phyloP scores from a whole-genome alignment of 2,329 filamentous ascomycete species.

The Xylariaceae sp. region DNA sequence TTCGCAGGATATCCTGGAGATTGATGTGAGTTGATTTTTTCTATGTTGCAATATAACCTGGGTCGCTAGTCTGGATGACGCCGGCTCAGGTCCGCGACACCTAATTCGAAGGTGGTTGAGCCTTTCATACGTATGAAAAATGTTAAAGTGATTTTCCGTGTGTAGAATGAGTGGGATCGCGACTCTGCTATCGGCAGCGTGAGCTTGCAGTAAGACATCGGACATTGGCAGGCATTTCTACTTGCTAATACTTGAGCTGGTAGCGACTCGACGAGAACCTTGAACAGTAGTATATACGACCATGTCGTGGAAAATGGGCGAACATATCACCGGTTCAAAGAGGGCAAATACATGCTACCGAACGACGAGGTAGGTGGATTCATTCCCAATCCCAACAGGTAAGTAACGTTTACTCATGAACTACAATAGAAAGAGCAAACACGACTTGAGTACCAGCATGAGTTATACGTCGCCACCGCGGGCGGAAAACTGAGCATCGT shows the following conservation, averaged over 20 bases:
- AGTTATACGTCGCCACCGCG: constrained; percentile 19
- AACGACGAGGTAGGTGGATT: constrained; percentile 21
- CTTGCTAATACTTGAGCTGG: neutral
- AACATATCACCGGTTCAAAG: constrained; percentile 25
- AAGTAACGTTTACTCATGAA: neutral
- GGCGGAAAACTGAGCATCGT: constrained; percentile 22
- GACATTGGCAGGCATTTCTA: neutral
- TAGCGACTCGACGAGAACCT: constrained; percentile 22
- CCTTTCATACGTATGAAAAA: too few relatives aligned
- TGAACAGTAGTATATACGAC: constrained; percentile 21
- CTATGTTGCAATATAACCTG: neutral
- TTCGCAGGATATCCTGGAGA: constrained; percentile 11
- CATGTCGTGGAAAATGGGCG: constrained; percentile 23
- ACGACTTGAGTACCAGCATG: constrained; percentile 25
- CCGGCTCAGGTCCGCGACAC: too few relatives aligned
- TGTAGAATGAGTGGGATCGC: constrained; percentile 19
- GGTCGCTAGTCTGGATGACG: neutral
- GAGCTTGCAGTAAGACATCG: constrained; percentile 18
- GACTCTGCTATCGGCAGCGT: constrained; percentile 23
- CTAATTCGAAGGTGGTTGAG: too few relatives aligned
- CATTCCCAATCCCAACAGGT: neutral
- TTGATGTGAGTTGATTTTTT: constrained; percentile 13
- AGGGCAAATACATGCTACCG: constrained; percentile 25
- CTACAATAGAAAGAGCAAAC: constrained; percentile 18
- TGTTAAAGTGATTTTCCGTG: neutral